Evolutionary conservation across 768 basidiomycete species (phyloP), one percentile per base, ranked within the genome.

Genomic region (Hypholoma fasciculare): DNA sequence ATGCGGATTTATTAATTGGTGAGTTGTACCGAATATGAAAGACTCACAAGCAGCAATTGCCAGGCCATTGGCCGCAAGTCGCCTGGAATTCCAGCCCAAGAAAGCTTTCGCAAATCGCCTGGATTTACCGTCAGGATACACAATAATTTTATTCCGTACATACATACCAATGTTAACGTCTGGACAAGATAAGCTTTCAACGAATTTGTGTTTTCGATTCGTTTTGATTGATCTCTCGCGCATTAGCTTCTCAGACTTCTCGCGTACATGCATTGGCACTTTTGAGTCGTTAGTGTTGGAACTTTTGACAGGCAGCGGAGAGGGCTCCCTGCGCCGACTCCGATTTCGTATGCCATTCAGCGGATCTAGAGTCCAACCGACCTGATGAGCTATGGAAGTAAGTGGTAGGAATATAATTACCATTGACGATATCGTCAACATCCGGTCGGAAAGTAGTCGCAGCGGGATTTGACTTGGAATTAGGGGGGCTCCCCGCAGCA

Each of bases 51-150:
- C 34, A 99, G 81, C 49, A 98, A 78, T 68, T 94, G 94, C 97
- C 97, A 99, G 23, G 89, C 90, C 68, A 97, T 83, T 0, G 94
- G 93, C 40, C 97, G 83, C 26, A 99, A 77, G 64, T 95, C 92
- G 55, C 72, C 70, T 0, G 97, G 96, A 23, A 98, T 90, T 20
- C 97, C 97, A 51, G 89, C 89, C 97, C 97, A 99, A 17, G 95
- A 89, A 49, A 97, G 82, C 67, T 94, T 94, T 49, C 95, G 82
- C 60, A 99, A 78, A 69, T 94, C 92, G 17, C 85, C 92, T 91
- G 14, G 19, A 27, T 49, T 27, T 26, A 58, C 60, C 52, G 57
- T 61, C 61, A 44, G 49, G 27, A 26, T 57, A 38, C 50, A 34
- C 27, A 34, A 52, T 49, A 34, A 34, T 36, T 51, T 49, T 20